These are phyloP conservation scores for Mycena metata DNA, from an alignment of 768 basidiomycete genomes.

Conservation along the genomic window DNA sequence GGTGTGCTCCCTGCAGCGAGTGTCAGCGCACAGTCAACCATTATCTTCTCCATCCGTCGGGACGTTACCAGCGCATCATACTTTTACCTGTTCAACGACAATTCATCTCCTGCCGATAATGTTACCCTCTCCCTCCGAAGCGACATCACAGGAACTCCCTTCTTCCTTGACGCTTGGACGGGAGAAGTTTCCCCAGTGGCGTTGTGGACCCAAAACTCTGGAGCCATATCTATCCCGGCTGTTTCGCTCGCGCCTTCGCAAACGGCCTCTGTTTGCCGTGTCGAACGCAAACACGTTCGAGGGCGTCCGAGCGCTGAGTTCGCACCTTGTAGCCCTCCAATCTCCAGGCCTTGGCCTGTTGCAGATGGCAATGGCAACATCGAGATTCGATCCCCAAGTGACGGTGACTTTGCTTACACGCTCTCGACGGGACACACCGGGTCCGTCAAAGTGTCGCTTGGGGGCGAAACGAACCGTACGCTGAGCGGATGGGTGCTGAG, in stretches of 20 bases:
- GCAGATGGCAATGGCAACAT: slow-evolving; percentile 10
- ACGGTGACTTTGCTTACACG: slow-evolving; percentile 24
- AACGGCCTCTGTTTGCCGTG: slow-evolving; percentile 31
- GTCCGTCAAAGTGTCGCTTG: slow-evolving; percentile 29
- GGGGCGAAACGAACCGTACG: slow-evolving; percentile 20
- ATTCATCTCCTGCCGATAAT: slow-evolving; percentile 16
- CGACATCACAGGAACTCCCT: slow-evolving; percentile 33
- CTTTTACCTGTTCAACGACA: slow-evolving; percentile 35
- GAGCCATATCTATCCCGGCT: slow-evolving; percentile 32
- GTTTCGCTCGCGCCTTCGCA: slow-evolving; percentile 29
- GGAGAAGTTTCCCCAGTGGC: slow-evolving; percentile 27
- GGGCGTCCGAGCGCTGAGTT: slow-evolving; percentile 2
- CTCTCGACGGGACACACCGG: slow-evolving; percentile 15
- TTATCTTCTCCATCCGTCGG: slow-evolving; percentile 28
- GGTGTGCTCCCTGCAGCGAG: slow-evolving; percentile 33
- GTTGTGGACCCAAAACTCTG: slow-evolving; percentile 29
- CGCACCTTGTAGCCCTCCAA: slow-evolving; percentile 29
- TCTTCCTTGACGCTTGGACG: slow-evolving; percentile 35
- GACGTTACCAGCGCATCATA: slow-evolving; percentile 18
- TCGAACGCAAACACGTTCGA: slow-evolving; percentile 28
- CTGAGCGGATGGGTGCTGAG: slow-evolving; percentile 30
- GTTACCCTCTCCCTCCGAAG: slow-evolving; percentile 31
- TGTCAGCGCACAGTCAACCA: slow-evolving; percentile 10
- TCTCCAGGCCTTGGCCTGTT: slow-evolving; percentile 26
- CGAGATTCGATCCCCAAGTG: slow-evolving; percentile 24